Conservation (phyloP, 2,329 filamentous ascomycete species). For the Colletotrichum spaethianum region DNA sequence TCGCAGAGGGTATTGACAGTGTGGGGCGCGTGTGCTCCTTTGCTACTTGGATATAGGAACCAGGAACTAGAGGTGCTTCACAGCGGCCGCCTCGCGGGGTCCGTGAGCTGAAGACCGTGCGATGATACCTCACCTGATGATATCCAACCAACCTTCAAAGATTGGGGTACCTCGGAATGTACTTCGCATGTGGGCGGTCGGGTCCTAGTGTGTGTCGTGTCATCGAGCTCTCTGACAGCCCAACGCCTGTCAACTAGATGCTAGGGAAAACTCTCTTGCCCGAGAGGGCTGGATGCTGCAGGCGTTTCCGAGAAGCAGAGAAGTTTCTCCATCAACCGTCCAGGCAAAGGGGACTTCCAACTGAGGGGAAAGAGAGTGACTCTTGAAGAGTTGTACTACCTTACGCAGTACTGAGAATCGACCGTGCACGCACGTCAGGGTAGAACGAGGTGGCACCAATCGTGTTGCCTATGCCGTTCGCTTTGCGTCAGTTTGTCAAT, state of each 20-base stretch:
- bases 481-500: not conserved
- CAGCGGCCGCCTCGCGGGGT: conserved; percentile 8
- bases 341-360: not conserved
- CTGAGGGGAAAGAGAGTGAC: not conserved
- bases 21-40: not conserved
- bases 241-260: not conserved
- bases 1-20: not conserved
- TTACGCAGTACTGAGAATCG: not conserved
- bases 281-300: not conserved
- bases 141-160: not conserved
- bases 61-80: not conserved
- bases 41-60: not conserved
- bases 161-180: no score
- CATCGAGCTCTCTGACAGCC: not conserved
- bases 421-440: not conserved
- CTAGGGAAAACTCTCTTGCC: not conserved
- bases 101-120: conserved; percentile 9
- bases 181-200: not conserved
- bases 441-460: not conserved
- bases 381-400: not conserved
- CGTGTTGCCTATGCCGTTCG: not conserved
- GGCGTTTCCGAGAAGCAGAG: not conserved
- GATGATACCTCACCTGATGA: not conserved
- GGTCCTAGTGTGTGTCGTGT: not conserved
- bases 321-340: not conserved